Percentiles rank a stretch among this genome's conserved stretches.
Conservation (phyloP, 2,329 filamentous ascomycete genomes). For the Pseudogymnoascus sp. region DNA sequence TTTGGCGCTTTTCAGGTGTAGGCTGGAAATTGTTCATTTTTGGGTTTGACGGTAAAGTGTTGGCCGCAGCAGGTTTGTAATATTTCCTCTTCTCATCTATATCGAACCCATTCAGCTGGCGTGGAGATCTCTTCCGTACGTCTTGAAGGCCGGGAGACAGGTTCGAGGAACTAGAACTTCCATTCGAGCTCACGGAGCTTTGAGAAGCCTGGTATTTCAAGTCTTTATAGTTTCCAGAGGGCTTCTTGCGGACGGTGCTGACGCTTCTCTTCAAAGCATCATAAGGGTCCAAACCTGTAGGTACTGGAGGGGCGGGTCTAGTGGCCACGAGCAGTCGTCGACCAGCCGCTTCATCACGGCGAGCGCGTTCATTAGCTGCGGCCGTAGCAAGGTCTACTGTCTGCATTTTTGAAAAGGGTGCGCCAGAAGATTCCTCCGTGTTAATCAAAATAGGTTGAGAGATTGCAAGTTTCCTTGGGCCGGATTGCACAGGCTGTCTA, state of each 20-base stretch:
- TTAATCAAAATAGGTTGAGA: slow-evolving; percentile 23
- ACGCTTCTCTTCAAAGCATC: slow-evolving; percentile 19
- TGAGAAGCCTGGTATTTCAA: slow-evolving; percentile 13
- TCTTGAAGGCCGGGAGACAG: slow-evolving; percentile 27
- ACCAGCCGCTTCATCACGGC: slow-evolving; percentile 21
- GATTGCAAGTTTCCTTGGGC: slow-evolving; percentile 23
- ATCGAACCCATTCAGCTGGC: slow-evolving; percentile 19
- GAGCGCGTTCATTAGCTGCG: slow-evolving; percentile 23
- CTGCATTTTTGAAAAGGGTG: slow-evolving; percentile 23
- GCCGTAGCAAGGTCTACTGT: slow-evolving; percentile 28
- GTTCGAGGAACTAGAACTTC: slow-evolving; percentile 25
- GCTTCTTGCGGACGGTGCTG: slow-evolving; percentile 20
- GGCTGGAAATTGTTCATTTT: slow-evolving; percentile 9
- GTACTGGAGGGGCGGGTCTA: slow-evolving; percentile 20
- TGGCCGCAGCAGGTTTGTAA: slow-evolving; percentile 8
- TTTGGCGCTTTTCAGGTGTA: slow-evolving; percentile 32
- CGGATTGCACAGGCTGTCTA: slow-evolving; percentile 19
- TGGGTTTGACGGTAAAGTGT: slow-evolving; percentile 10
- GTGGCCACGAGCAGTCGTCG: slow-evolving; percentile 20
- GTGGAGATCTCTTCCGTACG: slow-evolving; percentile 25
- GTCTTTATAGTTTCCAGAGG: slow-evolving; percentile 10
- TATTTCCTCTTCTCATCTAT: slow-evolving; percentile 15
- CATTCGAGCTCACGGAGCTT: slow-evolving; percentile 15
- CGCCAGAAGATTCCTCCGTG: slow-evolving; percentile 12
- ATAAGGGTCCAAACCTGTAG: slow-evolving; percentile 14